A percentile compares a stretch with the other conserved stretches of the same genome.
phyloP scores from a whole-genome alignment of 139 green algal species.

The Trebouxia sp. region DNA sequence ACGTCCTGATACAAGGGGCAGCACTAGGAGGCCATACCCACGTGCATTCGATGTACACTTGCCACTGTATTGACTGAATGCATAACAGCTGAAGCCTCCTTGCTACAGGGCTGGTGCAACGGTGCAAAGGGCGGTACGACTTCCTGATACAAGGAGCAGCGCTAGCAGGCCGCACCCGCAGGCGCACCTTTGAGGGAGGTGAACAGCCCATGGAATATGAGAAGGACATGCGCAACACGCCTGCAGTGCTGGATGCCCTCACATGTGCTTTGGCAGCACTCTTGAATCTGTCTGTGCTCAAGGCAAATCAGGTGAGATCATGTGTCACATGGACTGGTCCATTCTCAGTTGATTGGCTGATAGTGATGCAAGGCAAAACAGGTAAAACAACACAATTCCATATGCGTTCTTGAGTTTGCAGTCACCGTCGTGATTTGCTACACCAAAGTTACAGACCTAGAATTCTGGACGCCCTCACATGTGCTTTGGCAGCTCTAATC shows the following conservation, averaged over 20 bases:
- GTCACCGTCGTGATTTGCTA: no score
- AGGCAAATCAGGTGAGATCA: conserved; percentile 56
- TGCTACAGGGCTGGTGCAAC: conserved; percentile 49
- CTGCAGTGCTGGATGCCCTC: conserved; percentile 58
- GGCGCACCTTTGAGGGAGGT: not conserved
- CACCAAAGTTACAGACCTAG: conserved; percentile 52
- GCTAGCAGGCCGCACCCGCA: not conserved
- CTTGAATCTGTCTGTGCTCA: conserved; percentile 69
- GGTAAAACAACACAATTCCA: no score
- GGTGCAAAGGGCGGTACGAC: conserved; percentile 33
- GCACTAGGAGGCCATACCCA: no score
- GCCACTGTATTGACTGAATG: not conserved
- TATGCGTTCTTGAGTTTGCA: no score
- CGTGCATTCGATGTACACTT: no score
- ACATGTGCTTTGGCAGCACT: conserved; percentile 58
- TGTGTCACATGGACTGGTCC: no score
- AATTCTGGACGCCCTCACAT: conserved; percentile 54
- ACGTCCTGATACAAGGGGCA: no score
- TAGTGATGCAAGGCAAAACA: no score
- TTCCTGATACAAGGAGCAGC: conserved; percentile 38
- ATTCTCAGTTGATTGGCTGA: no score
- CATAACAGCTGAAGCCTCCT: not conserved
- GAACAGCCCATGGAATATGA: conserved; percentile 49
- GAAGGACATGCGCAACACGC: conserved; percentile 56
- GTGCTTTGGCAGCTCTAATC: no score